Base-by-base conservation (phyloP, 257 asterid species). In the Cinchona pubescens region DNA sequence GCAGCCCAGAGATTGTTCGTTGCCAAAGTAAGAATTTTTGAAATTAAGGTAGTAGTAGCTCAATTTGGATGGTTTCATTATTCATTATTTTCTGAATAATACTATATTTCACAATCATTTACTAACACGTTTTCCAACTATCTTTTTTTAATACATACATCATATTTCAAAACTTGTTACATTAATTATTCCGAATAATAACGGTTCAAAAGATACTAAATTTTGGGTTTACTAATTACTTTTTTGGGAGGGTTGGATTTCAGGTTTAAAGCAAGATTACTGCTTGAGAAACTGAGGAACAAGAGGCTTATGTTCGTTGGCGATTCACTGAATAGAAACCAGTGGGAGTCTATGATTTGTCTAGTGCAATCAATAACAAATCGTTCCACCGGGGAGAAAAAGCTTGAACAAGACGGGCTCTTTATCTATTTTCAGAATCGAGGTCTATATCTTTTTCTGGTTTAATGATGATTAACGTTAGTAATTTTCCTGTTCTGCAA, bases 301-400 rank as follows among this genome's bases (percentile, higher is more conserved):
- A 92, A 92, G 88, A 88, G 96, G 84, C 82, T 92, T 21, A 88
- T 92, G 96, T 92, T 92, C 46, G 97, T 92, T 13, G 97, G 97
- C 16, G 97, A 92, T 27, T 92, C 97, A 0, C 64, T 92, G 80
- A 92, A 92, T 68, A 82, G 97, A 69, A 92, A 92, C 68, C 96
- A 90, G 25, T 92, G 97, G 97, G 97, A 92, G 80, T 92, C 97
- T 7, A 87, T 92, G 96, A 79, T 92, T 38, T 92, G 97, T 74
- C 85, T 92, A 73, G 90, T 82, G 77, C 97, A 92, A 82, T 90
- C 96, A 0, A n/a, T n/a, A n/a, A n/a, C n/a, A n/a, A n/a, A 82
- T 49, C 0, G 73, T 76, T 68, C 87, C 96, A 45, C 83, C 80
- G 3, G 92, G 80, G 38, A 77, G 80, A 60, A 92, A 92, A 76